Percentiles rank a stretch among this genome's conserved stretches.
Conservation (phyloP, 2,329 filamentous ascomycete species). For the Magnaporthales sp. region DNA sequence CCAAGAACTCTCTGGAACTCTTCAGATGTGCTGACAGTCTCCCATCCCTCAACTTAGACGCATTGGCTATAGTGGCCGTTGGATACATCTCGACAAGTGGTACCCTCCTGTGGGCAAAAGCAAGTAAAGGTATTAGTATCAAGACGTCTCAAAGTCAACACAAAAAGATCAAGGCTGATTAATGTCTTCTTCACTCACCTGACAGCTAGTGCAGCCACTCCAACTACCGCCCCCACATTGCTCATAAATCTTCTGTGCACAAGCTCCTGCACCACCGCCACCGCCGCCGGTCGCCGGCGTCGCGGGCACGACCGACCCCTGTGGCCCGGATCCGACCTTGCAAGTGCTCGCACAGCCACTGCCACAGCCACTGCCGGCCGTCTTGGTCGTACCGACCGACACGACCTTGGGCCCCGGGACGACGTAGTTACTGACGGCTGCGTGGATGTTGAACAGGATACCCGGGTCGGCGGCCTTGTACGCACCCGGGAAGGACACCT, state of each 20-base stretch:
- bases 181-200: too few species aligned
- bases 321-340: conserved; percentile 18
- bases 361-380: conserved; percentile 27
- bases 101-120: conserved; percentile 16
- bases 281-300: conserved; percentile 6
- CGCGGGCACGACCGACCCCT: conserved; percentile 10
- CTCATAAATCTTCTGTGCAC: conserved; percentile 23
- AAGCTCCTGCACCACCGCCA: conserved; percentile 15
- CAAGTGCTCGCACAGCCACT: conserved; percentile 31
- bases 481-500: conserved; percentile 31
- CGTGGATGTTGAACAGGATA: conserved; percentile 38
- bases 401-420: conserved; percentile 35
- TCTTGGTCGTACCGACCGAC: conserved; percentile 29
- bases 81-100: conserved; percentile 26
- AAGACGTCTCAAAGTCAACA: too few species aligned
- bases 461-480: conserved; percentile 34
- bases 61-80: conserved; percentile 31
- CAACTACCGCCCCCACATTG: conserved; percentile 33
- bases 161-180: neutral
- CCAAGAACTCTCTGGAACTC: too few species aligned
- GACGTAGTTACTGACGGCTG: conserved; percentile 27
- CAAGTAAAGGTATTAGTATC: neutral
- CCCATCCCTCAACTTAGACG: conserved; percentile 9
- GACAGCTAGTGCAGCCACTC: conserved; percentile 31
- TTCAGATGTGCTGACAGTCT: too few species aligned